Conservation (phyloP, 2,329 filamentous ascomycete genomes). For the Madurella fahalii region DNA sequence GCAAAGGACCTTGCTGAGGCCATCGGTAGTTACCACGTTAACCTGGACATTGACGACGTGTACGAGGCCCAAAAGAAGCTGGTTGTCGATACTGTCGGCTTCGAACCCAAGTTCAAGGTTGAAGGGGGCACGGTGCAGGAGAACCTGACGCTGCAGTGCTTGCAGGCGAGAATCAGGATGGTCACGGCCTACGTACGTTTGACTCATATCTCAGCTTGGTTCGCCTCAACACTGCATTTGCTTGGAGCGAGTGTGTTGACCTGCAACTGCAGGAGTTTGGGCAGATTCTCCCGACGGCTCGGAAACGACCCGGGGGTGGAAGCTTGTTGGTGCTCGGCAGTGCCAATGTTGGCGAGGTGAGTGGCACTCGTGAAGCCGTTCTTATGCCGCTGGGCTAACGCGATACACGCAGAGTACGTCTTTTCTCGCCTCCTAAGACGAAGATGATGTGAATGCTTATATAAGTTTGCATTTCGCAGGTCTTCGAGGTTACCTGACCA, state of each 20-base stretch:
- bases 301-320: slow-evolving; percentile 51
- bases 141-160: slow-evolving; percentile 64
- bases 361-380: neutral
- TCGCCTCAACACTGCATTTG: slow-evolving; percentile 10
- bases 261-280: slow-evolving; percentile 42
- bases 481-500: slow-evolving; percentile 54
- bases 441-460: neutral
- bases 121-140: slow-evolving; percentile 59
- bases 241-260: slow-evolving; percentile 36
- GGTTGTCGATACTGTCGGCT: slow-evolving; percentile 54
- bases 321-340: slow-evolving; percentile 63
- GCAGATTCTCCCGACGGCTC: slow-evolving; percentile 57
- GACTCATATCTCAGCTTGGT: slow-evolving; percentile 45
- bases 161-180: slow-evolving; percentile 65
- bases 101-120: slow-evolving; percentile 53
- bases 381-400: slow-evolving; percentile 25
- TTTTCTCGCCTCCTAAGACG: too few relatives aligned
- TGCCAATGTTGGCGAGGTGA: slow-evolving; percentile 56
- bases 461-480: slow-evolving; percentile 37
- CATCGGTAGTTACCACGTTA: slow-evolving; percentile 69
- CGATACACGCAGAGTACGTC: slow-evolving; percentile 7
- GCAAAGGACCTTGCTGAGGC: slow-evolving; percentile 56
- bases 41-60: slow-evolving; percentile 69
- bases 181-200: slow-evolving; percentile 47
- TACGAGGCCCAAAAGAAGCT: slow-evolving; percentile 58